phyloP scores from a whole-genome alignment of 75 land plant genomes.

The Pinus taeda region DNA sequence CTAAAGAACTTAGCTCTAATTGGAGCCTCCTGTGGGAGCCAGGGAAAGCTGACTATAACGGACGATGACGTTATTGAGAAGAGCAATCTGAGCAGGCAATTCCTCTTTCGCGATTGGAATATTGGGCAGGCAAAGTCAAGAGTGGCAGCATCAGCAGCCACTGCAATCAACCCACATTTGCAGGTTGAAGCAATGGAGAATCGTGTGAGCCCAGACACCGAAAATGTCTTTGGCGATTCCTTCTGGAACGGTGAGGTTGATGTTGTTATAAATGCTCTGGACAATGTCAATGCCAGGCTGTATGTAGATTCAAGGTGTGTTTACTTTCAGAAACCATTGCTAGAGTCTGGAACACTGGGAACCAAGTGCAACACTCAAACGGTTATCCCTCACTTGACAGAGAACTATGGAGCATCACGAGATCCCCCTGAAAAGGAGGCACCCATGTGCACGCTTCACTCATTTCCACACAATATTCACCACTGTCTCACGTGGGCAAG shows the following conservation, averaged over 20 bases:
- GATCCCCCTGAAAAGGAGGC: slow-evolving; percentile 98
- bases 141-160: slow-evolving; percentile 81
- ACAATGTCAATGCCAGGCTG: slow-evolving; percentile 85
- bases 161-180: slow-evolving; percentile 59
- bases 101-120: slow-evolving; percentile 89
- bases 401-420: slow-evolving; percentile 94
- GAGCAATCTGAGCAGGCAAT: slow-evolving; percentile 94
- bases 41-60: slow-evolving; percentile 79
- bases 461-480: slow-evolving; percentile 92
- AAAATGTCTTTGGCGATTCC: slow-evolving; percentile 80
- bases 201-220: slow-evolving; percentile 75
- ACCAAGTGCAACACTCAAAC: slow-evolving; percentile 94
- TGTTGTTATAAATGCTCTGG: slow-evolving; percentile 85
- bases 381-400: slow-evolving; percentile 92
- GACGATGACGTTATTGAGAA: slow-evolving; percentile 98
- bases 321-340: slow-evolving; percentile 90
- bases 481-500: slow-evolving; percentile 94
- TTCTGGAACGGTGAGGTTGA: slow-evolving; percentile 74
- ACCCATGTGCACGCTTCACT: slow-evolving; percentile 96
- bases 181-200: slow-evolving; percentile 76
- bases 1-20: slow-evolving; percentile 86
- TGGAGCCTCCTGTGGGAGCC: slow-evolving; percentile 77
- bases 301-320: slow-evolving; percentile 86
- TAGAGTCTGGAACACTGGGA: slow-evolving; percentile 91
- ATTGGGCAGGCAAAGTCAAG: slow-evolving; percentile 89